Base-by-base conservation (phyloP, 768 basidiomycete genomes). In the Termitomyces titanicus region DNA sequence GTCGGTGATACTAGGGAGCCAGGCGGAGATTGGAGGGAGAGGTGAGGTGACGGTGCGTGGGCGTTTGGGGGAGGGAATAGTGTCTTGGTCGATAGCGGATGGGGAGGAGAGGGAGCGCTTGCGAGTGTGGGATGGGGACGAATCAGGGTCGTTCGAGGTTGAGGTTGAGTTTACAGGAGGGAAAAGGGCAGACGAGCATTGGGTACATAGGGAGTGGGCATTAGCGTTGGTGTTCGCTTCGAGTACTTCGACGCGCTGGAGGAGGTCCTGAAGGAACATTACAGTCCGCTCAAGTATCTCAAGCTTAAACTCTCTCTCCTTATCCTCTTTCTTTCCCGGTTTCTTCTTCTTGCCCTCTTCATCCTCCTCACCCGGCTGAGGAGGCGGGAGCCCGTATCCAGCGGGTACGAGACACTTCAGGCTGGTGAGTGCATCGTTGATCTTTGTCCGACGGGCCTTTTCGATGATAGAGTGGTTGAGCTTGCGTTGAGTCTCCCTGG, bases 381-480 rank as follows among this genome's bases (percentile, higher is more conserved):
- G 44, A 2, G 48, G 35, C 49, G 24, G 54, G 45, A 69, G 67
- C 1, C 74, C 76, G 59, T 79, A 80, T 50, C 80, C 78, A 8
- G 74, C 64, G 0, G 93, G 92, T 1, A 96, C 92, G 63, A 97
- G 84, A 59, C 79, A 76, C 58, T 86, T 83, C 43, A 98, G 72
- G 2, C 86, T 83, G 2, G 86, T 79, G 5, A 98, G 78, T 0
- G 94, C 92, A 49, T 92, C 88, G 66, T 98, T 98, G 60, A 98
- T 98, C 79, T 97, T 97, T 11, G 95, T 96, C 56, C 95, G 79
- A 29, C 95, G 76, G 0, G 94, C 85, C 66, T 95, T 91, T 73
- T 98, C 95, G 67, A 98, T 98, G 58, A 94, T 84, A 5, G 89
- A 92, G 65, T 98, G 95, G 71, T 97, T 97, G 34, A 92, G 83